Conservation (phyloP, 495 filamentous ascomycete genomes). For the Evernia prunastri region DNA sequence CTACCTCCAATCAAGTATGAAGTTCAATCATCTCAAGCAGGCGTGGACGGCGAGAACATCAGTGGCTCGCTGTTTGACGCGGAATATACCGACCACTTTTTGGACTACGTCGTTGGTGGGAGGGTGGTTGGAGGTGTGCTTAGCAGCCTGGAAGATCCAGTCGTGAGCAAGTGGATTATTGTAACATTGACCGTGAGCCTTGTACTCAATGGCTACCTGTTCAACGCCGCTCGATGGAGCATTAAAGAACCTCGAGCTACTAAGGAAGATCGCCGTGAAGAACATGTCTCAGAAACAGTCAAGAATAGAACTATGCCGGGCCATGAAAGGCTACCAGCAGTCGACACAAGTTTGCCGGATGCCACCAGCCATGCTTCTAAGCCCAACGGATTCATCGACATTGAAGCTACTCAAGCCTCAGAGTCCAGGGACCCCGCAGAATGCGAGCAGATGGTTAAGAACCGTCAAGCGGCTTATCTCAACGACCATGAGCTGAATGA, state of each 20-base stretch:
- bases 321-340: constrained; percentile 17
- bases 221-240: constrained; percentile 93
- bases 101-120: constrained; percentile 68
- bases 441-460: constrained; percentile 68
- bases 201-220: constrained; percentile 91
- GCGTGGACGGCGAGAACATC: constrained; percentile 50
- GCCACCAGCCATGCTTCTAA: constrained; percentile 38
- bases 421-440: constrained; percentile 36
- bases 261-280: constrained; percentile 1
- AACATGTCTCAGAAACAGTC: neutral
- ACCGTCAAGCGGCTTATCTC: constrained; percentile 71
- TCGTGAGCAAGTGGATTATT: constrained; percentile 97
- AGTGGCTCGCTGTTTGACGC: constrained; percentile 47
- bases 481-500: constrained; percentile 78
- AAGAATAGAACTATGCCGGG: neutral
- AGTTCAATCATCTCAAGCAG: constrained; percentile 71
- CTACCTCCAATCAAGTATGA: constrained; percentile 94
- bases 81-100: constrained; percentile 54
- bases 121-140: constrained; percentile 82
- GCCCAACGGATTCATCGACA: constrained; percentile 22
- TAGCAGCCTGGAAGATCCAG: constrained; percentile 89
- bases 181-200: constrained; percentile 86
- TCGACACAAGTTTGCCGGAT: constrained; percentile 35
- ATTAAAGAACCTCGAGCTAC: constrained; percentile 75
- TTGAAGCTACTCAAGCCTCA: constrained; percentile 27